Conservation (phyloP, 768 basidiomycete species). For the Mycena amicta region DNA sequence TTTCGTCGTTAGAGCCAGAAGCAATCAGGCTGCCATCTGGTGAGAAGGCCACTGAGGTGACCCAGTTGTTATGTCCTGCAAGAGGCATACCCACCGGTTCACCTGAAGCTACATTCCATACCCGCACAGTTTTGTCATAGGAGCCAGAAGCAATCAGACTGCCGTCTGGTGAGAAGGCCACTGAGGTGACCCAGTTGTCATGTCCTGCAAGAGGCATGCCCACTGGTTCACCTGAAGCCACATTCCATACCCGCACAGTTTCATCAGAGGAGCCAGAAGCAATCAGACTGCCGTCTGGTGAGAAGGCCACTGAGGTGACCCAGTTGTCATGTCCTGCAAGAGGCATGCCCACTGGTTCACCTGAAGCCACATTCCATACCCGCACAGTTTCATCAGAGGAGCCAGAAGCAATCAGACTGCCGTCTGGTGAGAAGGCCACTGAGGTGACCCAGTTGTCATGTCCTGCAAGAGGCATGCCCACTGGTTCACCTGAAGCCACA, state of each 20-base stretch:
- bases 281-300: conserved; percentile 23
- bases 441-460: background rate
- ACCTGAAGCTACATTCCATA: conserved; percentile 19
- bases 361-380: conserved; percentile 22
- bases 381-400: background rate
- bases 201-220: conserved; percentile 13
- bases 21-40: conserved; percentile 21
- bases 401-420: background rate
- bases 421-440: background rate
- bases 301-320: conserved; percentile 26
- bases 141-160: conserved; percentile 24
- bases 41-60: conserved; percentile 21
- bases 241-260: conserved; percentile 25
- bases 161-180: conserved; percentile 28
- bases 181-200: conserved; percentile 17
- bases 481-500: conserved; percentile 23
- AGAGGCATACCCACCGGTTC: conserved; percentile 1
- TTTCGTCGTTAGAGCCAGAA: conserved; percentile 19
- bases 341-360: conserved; percentile 20
- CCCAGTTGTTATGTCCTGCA: conserved; percentile 7
- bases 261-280: conserved; percentile 22
- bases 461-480: background rate
- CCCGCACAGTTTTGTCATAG: conserved; percentile 14
- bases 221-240: conserved; percentile 8
- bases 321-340: conserved; percentile 15